These are phyloP conservation scores for Myxozyma mucilagina DNA, from an alignment of 805 yeast genomes.

Conservation along the genomic window DNA sequence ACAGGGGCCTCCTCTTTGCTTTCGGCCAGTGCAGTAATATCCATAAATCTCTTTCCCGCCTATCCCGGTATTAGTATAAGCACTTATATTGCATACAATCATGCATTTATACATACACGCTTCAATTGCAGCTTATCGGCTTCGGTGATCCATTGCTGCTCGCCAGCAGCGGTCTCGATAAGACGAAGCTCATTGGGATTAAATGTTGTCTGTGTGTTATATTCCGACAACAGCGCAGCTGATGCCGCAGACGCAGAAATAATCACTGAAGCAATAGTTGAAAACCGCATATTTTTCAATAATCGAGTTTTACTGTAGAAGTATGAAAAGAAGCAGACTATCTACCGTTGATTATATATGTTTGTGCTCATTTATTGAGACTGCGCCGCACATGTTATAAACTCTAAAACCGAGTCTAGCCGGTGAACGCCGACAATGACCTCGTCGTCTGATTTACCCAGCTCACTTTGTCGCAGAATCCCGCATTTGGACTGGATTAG, in stretches of 20 bases:
- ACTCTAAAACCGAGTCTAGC: background rate
- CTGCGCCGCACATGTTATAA: background rate
- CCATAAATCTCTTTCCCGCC: conserved; percentile 32
- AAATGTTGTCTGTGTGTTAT: conserved; percentile 20
- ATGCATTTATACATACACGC: conserved; percentile 28
- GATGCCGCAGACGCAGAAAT: conserved; percentile 16
- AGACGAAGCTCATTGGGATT: conserved; percentile 27
- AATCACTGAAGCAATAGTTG: background rate
- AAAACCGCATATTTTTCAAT: conserved; percentile 16
- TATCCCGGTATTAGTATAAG: background rate
- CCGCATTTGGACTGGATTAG: no score
- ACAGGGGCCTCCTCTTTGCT: conserved; percentile 1
- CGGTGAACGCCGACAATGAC: conserved; percentile 8
- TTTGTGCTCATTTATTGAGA: background rate
- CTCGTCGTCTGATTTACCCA: background rate
- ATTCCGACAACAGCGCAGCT: conserved; percentile 24
- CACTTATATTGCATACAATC: background rate
- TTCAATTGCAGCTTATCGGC: conserved; percentile 48
- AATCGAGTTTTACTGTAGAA: background rate
- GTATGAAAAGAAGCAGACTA: background rate
- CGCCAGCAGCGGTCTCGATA: conserved; percentile 28
- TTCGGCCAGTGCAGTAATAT: conserved; percentile 19
- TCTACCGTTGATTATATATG: no score
- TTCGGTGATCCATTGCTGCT: conserved; percentile 42
- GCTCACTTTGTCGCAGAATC: no score